A percentile compares a stretch with the other conserved stretches of the same genome.
These are phyloP conservation scores for Wickerhamiella allomyrinae DNA, from an alignment of 805 yeast genomes.

Conservation along the genomic window DNA sequence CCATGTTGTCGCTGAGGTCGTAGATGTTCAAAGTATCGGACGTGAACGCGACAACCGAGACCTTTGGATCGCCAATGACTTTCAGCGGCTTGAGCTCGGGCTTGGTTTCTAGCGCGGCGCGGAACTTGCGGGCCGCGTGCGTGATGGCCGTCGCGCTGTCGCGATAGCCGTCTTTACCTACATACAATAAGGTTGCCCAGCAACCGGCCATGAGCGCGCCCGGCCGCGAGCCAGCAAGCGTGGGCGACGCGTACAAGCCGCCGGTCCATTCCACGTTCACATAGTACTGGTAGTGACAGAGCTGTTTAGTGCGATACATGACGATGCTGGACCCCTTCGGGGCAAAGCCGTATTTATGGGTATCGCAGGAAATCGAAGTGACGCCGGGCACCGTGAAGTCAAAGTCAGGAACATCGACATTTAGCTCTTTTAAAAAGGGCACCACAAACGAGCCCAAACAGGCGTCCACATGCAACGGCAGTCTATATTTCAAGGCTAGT, in stretches of 20 bases:
- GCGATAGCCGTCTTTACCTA: conserved; percentile 76
- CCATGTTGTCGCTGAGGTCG: conserved; percentile 57
- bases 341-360: conserved; percentile 98
- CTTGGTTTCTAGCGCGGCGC: conserved; percentile 29
- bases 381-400: conserved; percentile 81
- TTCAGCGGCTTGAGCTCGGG: conserved; percentile 35
- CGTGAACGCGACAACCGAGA: conserved; percentile 69
- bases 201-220: conserved; percentile 97
- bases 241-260: conserved; percentile 92
- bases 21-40: conserved; percentile 54
- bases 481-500: conserved; percentile 47
- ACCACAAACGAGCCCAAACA: conserved; percentile 89
- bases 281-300: conserved; percentile 74
- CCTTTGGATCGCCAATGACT: conserved; percentile 73
- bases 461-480: conserved; percentile 91
- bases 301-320: conserved; percentile 60
- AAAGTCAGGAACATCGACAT: conserved; percentile 35
- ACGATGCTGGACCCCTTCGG: conserved; percentile 92
- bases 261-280: conserved; percentile 80
- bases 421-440: conserved; percentile 51
- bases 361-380: conserved; percentile 97
- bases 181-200: conserved; percentile 79
- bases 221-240: conserved; percentile 91
- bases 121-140: conserved; percentile 45
- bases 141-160: conserved; percentile 55